These are phyloP conservation scores for Chlorencoelia australis DNA, from an alignment of 2,329 filamentous ascomycete genomes.

Conservation along the genomic window DNA sequence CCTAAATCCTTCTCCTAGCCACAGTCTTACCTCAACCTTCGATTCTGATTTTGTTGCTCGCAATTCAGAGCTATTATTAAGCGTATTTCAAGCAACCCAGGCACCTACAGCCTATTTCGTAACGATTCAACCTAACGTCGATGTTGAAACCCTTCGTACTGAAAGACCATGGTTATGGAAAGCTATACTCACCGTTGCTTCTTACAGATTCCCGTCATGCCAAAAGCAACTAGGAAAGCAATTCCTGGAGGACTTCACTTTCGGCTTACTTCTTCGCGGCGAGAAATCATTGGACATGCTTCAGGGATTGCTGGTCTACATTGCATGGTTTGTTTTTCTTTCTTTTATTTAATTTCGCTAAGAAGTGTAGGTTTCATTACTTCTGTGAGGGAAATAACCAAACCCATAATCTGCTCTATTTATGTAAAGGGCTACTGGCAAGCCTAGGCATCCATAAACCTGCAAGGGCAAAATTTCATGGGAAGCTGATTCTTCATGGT, in stretches of 20 bases:
- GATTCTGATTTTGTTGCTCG: slow-evolving; percentile 1
- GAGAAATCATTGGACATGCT: slow-evolving; percentile 23
- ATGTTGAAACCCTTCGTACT: slow-evolving; percentile 5
- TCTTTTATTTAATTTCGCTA: neutral
- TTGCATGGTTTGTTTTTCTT: slow-evolving; percentile 15
- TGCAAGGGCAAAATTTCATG: too few relatives aligned
- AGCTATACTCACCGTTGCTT: slow-evolving; percentile 9
- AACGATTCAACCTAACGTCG: slow-evolving; percentile 8
- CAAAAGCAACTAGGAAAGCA: slow-evolving; percentile 7
- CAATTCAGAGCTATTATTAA: slow-evolving; percentile 6
- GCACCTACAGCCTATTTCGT: slow-evolving; percentile 10
- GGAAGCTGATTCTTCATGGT: too few relatives aligned
- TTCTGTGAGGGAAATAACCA: slow-evolving; percentile 16
- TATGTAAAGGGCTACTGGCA: too few relatives aligned
- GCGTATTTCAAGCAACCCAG: slow-evolving; percentile 8
- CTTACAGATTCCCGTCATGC: slow-evolving; percentile 5
- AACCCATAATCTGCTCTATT: slow-evolving; percentile 12
- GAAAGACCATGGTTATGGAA: slow-evolving; percentile 13
- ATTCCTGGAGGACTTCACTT: slow-evolving; percentile 11
- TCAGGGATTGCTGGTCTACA: slow-evolving; percentile 21
- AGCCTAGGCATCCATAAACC: too few relatives aligned
- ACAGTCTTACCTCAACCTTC: neutral
- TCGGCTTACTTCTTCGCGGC: slow-evolving; percentile 8
- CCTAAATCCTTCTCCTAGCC: too few relatives aligned
- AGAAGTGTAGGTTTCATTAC: slow-evolving; percentile 10